These are phyloP conservation scores for Paraleonurus japonicus DNA, from an alignment of 257 asterid species.

Conservation along the genomic window DNA sequence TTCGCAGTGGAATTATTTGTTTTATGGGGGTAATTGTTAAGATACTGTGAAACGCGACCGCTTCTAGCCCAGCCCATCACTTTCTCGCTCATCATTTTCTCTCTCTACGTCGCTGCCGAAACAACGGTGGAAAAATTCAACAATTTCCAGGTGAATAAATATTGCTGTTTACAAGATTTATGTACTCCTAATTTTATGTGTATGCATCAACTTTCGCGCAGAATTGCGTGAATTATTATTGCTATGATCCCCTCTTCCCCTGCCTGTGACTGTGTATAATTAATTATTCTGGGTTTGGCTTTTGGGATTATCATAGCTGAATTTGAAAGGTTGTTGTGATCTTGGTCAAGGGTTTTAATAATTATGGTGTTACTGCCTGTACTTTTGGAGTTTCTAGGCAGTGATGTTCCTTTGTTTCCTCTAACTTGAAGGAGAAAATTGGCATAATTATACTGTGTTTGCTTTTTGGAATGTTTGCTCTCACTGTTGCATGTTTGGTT, in stretches of 20 bases:
- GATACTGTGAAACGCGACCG: constrained; percentile 25
- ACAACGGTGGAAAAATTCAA: constrained; percentile 5
- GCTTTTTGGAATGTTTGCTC: neutral
- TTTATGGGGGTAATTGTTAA: constrained; percentile 16
- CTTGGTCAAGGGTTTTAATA: constrained; percentile 19
- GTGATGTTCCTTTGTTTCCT: neutral
- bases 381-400: neutral
- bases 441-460: neutral
- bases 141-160: constrained; percentile 19
- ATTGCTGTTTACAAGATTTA: neutral
- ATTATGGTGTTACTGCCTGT: constrained; percentile 17
- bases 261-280: neutral
- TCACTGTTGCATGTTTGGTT: neutral
- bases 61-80: constrained; percentile 23
- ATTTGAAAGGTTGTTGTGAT: constrained; percentile 18
- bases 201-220: constrained; percentile 5
- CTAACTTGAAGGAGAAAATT: neutral
- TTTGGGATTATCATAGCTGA: constrained; percentile 8
- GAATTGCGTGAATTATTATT: constrained; percentile 1
- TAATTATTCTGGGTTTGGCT: neutral
- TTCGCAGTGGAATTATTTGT: constrained; percentile 10
- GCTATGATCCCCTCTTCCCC: constrained; percentile 25
- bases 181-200: neutral
- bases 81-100: constrained; percentile 19
- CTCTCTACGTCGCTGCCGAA: constrained; percentile 13